phyloP scores from a whole-genome alignment of 148 eudicot species.

The Silene latifolia region DNA sequence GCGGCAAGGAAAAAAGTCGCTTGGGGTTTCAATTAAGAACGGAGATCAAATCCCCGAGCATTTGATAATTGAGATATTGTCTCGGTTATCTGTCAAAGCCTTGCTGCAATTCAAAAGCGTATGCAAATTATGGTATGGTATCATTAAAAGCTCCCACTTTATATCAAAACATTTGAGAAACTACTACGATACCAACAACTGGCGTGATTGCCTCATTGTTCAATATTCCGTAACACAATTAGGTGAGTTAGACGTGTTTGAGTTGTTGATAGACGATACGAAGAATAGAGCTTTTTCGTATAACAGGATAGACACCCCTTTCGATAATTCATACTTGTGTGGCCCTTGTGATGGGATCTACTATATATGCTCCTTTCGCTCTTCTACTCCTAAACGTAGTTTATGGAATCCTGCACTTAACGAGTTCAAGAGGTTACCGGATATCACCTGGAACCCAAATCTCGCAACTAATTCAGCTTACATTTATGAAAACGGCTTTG shows the following conservation, averaged over 20 bases:
- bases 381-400: background rate
- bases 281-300: background rate
- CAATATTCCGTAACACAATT: background rate
- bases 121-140: constrained; percentile 19
- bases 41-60: background rate
- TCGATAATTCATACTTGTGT: background rate
- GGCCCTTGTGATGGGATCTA: constrained; percentile 20
- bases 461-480: background rate
- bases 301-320: background rate
- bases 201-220: constrained; percentile 6
- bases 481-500: background rate
- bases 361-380: background rate
- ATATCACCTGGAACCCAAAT: background rate
- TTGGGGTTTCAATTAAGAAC: background rate
- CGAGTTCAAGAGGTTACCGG: background rate
- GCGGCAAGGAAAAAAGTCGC: background rate
- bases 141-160: constrained; percentile 7
- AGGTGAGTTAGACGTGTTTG: background rate
- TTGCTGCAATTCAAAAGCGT: constrained; percentile 13
- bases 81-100: constrained; percentile 9
- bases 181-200: constrained; percentile 5
- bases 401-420: constrained; percentile 17
- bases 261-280: constrained; percentile 11
- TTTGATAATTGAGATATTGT: constrained; percentile 13
- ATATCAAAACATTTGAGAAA: constrained; percentile 17